phyloP scores from a whole-genome alignment of 768 basidiomycete species.

The Roridomyces roridus region DNA sequence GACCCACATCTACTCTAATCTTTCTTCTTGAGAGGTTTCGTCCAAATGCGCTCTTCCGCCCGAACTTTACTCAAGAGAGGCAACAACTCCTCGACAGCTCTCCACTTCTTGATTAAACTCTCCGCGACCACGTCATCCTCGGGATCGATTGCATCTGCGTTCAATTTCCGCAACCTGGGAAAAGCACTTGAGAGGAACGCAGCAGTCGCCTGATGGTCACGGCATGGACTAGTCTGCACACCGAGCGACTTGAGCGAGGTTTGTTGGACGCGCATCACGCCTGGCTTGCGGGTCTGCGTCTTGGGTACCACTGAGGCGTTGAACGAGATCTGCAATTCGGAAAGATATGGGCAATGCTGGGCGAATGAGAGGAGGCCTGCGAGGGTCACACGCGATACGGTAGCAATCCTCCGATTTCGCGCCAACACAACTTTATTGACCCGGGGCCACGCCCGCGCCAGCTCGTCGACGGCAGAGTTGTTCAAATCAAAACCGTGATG shows the following conservation, averaged over 20 bases:
- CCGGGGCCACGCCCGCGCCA: too few species aligned
- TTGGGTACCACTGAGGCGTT: background rate
- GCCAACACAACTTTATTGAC: background rate
- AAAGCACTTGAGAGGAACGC: constrained; percentile 1
- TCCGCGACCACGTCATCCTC: background rate
- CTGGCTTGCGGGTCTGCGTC: background rate
- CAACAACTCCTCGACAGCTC: background rate
- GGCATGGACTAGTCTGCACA: background rate
- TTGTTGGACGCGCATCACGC: background rate
- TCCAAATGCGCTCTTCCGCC: constrained; percentile 3
- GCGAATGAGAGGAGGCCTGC: background rate
- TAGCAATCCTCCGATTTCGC: too few species aligned
- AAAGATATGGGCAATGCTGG: background rate
- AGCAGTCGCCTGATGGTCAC: background rate
- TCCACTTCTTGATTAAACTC: too few species aligned
- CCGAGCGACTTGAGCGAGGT: background rate
- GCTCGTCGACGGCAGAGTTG: background rate
- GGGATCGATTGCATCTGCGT: too few species aligned
- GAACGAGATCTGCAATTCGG: background rate
- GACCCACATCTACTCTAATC: too few species aligned
- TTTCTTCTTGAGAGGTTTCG: too few species aligned
- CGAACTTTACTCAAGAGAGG: background rate
- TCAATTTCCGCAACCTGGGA: background rate
- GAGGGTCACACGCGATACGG: background rate
- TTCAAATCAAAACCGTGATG: constrained; percentile 1